These are phyloP conservation scores for Phanerochaete sordida DNA, from an alignment of 768 basidiomycete species.

Conservation along the genomic window DNA sequence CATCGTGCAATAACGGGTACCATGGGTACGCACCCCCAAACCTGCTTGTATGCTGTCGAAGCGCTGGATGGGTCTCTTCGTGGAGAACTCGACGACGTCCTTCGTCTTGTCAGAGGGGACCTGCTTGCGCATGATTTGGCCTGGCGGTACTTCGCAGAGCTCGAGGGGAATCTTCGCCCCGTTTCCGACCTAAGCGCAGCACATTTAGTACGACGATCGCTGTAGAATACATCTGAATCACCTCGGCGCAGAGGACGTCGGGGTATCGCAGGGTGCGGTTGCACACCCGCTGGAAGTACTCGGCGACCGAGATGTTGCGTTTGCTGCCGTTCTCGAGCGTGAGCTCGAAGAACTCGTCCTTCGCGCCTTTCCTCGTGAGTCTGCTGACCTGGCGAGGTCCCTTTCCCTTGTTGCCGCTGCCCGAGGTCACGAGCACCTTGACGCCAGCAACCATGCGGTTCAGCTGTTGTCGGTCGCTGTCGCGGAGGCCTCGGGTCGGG, in stretches of 20 bases:
- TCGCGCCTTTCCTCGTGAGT: conserved; percentile 51
- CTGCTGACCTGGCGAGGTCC: conserved; percentile 60
- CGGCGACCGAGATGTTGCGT: conserved; percentile 46
- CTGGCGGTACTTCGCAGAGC: conserved; percentile 54
- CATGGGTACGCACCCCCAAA: conserved; percentile 43
- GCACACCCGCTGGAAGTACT: conserved; percentile 54
- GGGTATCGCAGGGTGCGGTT: conserved; percentile 58
- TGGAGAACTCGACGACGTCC: conserved; percentile 62
- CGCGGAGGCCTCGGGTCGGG: conserved; percentile 39
- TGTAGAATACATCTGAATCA: too few species aligned
- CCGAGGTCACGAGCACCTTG: conserved; percentile 38
- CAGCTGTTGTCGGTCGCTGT: conserved; percentile 50
- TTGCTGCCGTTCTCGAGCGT: conserved; percentile 50
- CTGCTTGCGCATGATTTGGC: conserved; percentile 72
- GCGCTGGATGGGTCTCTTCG: conserved; percentile 56
- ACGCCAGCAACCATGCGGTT: conserved; percentile 56
- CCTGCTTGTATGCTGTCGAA: conserved; percentile 53
- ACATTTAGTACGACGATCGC: too few species aligned
- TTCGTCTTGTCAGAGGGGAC: conserved; percentile 65
- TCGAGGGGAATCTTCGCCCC: conserved; percentile 69
- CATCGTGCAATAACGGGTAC: too few species aligned
- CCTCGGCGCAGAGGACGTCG: conserved; percentile 66
- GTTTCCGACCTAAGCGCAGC: conserved; percentile 56
- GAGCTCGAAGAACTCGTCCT: conserved; percentile 41
- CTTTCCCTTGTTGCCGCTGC: conserved; percentile 21